Evolutionary conservation across 2,329 filamentous ascomycete genomes (phyloP).

Genomic region (Chaetomium globosum): DNA sequence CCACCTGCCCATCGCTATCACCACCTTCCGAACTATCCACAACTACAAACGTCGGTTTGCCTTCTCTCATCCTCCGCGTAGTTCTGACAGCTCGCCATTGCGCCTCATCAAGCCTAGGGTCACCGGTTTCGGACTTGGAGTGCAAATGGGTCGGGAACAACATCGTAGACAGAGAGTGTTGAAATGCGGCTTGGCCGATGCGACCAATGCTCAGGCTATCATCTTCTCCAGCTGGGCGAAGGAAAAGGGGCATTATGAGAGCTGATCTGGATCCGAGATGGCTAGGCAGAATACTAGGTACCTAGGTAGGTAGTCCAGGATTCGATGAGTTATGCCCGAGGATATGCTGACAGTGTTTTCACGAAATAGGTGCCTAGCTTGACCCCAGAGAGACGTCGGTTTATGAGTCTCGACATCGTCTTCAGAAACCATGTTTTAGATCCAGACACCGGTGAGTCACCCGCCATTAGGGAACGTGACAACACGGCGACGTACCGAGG

Average conservation of each 20-base stretch:
- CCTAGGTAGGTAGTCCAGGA: not conserved
- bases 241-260: constrained; percentile 34
- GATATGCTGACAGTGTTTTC: not conserved
- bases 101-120: constrained; percentile 25
- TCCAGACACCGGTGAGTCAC: not conserved
- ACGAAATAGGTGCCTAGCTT: not conserved
- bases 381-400: not conserved
- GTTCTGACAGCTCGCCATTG: constrained; percentile 29
- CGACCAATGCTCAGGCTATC: constrained; percentile 37
- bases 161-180: constrained; percentile 19
- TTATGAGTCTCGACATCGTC: not conserved
- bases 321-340: not conserved
- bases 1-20: constrained; percentile 13
- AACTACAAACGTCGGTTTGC: constrained; percentile 29
- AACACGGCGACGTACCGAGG: not conserved
- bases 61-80: constrained; percentile 26
- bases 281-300: no score
- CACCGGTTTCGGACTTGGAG: constrained; percentile 21
- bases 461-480: not conserved
- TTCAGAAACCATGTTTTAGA: not conserved
- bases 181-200: constrained; percentile 36
- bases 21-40: constrained; percentile 27
- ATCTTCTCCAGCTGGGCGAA: constrained; percentile 36
- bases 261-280: not conserved
- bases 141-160: constrained; percentile 31